Conservation (phyloP, 2,329 filamentous ascomycete species). For the Helotiales sp. region DNA sequence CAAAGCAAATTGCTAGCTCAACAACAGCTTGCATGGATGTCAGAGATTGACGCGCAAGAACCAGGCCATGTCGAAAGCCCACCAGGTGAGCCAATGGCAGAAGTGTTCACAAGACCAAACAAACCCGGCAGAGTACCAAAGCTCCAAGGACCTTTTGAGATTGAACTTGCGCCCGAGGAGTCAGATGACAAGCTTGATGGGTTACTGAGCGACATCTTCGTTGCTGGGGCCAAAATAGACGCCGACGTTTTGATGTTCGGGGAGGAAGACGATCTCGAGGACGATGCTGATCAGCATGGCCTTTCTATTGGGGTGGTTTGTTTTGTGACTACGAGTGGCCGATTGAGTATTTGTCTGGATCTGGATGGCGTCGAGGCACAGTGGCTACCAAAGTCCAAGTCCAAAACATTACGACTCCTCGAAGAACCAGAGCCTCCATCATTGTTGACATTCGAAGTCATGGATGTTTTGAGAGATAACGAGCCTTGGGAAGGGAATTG, state of each 20-base stretch:
- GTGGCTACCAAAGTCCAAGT: slow-evolving; percentile 60
- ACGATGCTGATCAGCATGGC: slow-evolving; percentile 57
- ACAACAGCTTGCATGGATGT: slow-evolving; percentile 68
- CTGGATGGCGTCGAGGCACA: slow-evolving; percentile 63
- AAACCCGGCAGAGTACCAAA: slow-evolving; percentile 59
- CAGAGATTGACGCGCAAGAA: slow-evolving; percentile 63
- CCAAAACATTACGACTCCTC: slow-evolving; percentile 42
- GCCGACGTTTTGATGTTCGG: slow-evolving; percentile 60
- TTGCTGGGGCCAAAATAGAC: slow-evolving; percentile 63
- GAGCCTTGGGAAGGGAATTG: slow-evolving; percentile 59
- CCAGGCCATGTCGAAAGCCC: slow-evolving; percentile 53
- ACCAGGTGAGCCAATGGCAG: slow-evolving; percentile 49
- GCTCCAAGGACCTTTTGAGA: slow-evolving; percentile 62
- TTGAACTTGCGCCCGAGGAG: slow-evolving; percentile 49
- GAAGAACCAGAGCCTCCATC: slow-evolving; percentile 44
- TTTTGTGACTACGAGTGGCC: slow-evolving; percentile 60
- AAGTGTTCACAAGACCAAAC: slow-evolving; percentile 57
- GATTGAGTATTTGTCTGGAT: slow-evolving; percentile 62
- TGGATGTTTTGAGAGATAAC: slow-evolving; percentile 56
- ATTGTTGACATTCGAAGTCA: slow-evolving; percentile 61
- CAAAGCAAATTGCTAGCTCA: slow-evolving; percentile 58
- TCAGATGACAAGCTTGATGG: slow-evolving; percentile 56
- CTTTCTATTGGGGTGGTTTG: slow-evolving; percentile 61
- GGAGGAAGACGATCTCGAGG: slow-evolving; percentile 63
- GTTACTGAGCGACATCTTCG: slow-evolving; percentile 60